These are phyloP conservation scores for Phytophthora melonis DNA, from an alignment of 352 stramenopile genomes.

Conservation along the genomic window DNA sequence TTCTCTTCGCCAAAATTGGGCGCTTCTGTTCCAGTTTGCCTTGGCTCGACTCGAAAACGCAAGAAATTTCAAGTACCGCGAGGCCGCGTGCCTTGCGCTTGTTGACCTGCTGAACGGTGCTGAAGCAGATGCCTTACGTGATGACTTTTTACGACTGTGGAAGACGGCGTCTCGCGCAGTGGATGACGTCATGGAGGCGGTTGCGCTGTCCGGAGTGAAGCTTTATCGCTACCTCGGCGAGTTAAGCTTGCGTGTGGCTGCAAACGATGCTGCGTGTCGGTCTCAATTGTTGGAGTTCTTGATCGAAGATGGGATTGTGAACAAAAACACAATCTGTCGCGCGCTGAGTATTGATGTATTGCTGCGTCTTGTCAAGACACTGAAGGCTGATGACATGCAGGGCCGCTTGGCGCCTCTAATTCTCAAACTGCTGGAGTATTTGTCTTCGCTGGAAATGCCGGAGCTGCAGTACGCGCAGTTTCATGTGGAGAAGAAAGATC, in stretches of 20 bases:
- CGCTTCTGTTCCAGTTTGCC: constrained; percentile 63
- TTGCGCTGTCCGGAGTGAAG: constrained; percentile 72
- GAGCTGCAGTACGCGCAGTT: constrained; percentile 89
- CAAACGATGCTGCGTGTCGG: constrained; percentile 56
- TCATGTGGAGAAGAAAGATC: constrained; percentile 86
- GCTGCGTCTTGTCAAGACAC: constrained; percentile 72
- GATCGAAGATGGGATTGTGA: constrained; percentile 72
- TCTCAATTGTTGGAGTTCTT: constrained; percentile 72
- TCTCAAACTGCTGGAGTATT: constrained; percentile 76
- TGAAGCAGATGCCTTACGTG: constrained; percentile 50
- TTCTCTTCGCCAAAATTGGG: constrained; percentile 63
- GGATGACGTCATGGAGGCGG: constrained; percentile 82
- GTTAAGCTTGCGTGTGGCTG: constrained; percentile 72
- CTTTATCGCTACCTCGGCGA: constrained; percentile 80
- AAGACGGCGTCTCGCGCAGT: constrained; percentile 72
- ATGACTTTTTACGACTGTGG: constrained; percentile 72
- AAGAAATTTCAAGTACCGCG: constrained; percentile 86
- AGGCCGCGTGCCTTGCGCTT: constrained; percentile 71
- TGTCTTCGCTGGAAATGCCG: constrained; percentile 87
- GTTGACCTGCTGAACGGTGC: constrained; percentile 74
- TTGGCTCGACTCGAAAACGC: constrained; percentile 67
- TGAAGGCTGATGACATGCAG: constrained; percentile 64
- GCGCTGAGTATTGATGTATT: constrained; percentile 78
- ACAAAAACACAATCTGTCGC: constrained; percentile 72
- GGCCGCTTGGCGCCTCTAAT: constrained; percentile 64